A percentile compares a stretch with the other conserved stretches of the same genome.
phyloP scores from a whole-genome alignment of 192 early-diverging fungal species.

The Mortierella antarctica region DNA sequence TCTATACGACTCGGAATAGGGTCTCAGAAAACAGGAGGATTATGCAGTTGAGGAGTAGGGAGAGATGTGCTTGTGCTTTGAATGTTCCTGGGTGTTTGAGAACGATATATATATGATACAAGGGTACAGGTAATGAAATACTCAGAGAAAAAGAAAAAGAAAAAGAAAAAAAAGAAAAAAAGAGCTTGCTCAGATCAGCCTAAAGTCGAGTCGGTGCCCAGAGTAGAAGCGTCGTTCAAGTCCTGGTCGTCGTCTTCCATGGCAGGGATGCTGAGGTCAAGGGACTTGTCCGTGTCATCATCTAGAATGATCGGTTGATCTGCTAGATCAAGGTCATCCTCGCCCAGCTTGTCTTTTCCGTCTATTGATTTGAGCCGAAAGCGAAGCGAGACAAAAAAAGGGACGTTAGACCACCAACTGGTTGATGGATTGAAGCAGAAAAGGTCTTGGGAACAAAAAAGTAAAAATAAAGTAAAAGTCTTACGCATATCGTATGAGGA shows the following conservation, averaged over 20 bases:
- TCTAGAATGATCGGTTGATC: constrained; percentile 18
- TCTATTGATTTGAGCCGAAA: constrained; percentile 15
- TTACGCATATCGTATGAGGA: constrained; percentile 50
- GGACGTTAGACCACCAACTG: background rate
- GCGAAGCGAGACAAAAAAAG: background rate
- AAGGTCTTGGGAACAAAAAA: background rate
- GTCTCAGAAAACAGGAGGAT: no score
- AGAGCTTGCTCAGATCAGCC: background rate
- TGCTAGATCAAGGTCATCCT: constrained; percentile 19
- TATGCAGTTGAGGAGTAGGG: no score
- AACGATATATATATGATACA: background rate
- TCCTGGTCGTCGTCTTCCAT: no score
- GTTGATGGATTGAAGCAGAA: background rate
- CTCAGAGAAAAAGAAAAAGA: background rate
- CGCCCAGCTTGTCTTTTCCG: constrained; percentile 8
- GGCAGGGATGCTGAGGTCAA: background rate
- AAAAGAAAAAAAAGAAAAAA: background rate
- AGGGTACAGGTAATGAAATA: background rate
- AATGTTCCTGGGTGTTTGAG: background rate
- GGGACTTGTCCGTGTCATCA: background rate
- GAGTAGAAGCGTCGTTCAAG: background rate
- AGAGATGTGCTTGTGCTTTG: no score
- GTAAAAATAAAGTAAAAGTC: background rate
- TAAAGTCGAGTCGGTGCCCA: background rate
- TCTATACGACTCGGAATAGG: no score